A percentile compares a stretch with the other conserved stretches of the same genome.
Evolutionary conservation across 345 rosid genomes (phyloP).

Genomic region (Mangifera indica): DNA sequence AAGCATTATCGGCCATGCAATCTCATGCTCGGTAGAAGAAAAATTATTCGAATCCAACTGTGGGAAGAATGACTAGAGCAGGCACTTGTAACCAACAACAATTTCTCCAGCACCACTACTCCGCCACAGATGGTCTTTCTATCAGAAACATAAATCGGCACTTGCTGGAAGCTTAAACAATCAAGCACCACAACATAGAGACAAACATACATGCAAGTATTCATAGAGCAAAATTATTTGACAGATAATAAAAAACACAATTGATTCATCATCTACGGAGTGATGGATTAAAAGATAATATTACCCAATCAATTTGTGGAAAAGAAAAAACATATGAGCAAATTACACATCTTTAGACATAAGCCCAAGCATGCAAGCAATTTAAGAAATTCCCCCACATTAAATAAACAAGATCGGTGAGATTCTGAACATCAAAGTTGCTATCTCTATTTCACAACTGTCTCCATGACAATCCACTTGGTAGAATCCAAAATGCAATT

Average conservation of each 20-base stretch:
- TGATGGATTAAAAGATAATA: background rate
- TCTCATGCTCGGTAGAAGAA: background rate
- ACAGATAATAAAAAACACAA: background rate
- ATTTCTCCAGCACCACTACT: background rate
- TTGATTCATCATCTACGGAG: background rate
- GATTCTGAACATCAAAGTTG: background rate
- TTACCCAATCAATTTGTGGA: background rate
- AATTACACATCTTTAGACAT: background rate
- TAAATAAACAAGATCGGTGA: background rate
- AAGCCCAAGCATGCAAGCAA: background rate
- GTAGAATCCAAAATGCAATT: background rate
- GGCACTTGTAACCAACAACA: too few species aligned
- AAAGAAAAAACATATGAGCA: background rate
- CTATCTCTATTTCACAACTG: background rate
- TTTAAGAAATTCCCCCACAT: background rate
- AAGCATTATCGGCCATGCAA: too few species aligned
- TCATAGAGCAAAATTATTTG: background rate
- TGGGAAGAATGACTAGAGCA: background rate
- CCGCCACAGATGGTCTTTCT: background rate
- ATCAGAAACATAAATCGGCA: slow-evolving; percentile 10
- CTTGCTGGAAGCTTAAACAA: slow-evolving; percentile 12
- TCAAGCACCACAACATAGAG: background rate
- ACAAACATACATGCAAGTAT: background rate
- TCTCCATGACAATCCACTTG: background rate
- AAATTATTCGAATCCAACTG: background rate